Percentiles rank a stretch among this genome's conserved stretches.
Evolutionary conservation across 2,329 filamentous ascomycete species (phyloP).

Genomic region (Leptographium flavum): DNA sequence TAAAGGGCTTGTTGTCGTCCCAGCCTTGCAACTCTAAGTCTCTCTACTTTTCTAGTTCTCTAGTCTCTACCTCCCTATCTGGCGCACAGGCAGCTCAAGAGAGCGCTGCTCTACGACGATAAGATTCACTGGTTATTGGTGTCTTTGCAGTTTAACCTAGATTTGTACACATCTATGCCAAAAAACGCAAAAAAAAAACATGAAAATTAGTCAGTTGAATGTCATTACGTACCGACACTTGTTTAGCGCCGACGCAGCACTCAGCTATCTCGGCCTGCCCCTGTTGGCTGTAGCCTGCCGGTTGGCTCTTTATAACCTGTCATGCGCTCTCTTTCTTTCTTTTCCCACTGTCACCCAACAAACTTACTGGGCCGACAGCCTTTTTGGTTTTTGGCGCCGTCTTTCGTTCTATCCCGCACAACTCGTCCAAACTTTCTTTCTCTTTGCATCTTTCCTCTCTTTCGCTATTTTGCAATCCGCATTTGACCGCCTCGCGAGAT

Average conservation of each 20-base stretch:
- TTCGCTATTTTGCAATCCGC: background rate
- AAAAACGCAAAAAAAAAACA: background rate
- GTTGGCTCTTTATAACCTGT: background rate
- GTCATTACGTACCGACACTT: too few relatives aligned
- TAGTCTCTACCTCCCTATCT: too few relatives aligned
- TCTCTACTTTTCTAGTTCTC: too few relatives aligned
- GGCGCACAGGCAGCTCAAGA: background rate
- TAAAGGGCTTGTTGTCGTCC: slow-evolving; percentile 20
- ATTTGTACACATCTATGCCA: background rate
- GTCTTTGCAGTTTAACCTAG: background rate
- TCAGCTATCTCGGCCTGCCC: too few relatives aligned
- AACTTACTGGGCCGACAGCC: background rate
- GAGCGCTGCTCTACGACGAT: background rate
- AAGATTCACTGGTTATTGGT: background rate
- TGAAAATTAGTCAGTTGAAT: background rate
- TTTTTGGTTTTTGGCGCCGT: too few relatives aligned
- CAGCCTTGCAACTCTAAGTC: too few relatives aligned
- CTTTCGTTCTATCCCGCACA: too few relatives aligned
- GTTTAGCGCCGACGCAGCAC: too few relatives aligned
- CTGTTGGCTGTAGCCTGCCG: too few relatives aligned
- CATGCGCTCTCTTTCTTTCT: background rate
- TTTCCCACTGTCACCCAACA: background rate
- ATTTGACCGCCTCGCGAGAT: slow-evolving; percentile 10
- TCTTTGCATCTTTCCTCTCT: background rate
- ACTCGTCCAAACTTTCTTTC: too few relatives aligned